Evolutionary conservation across 2,329 filamentous ascomycete species (phyloP).

Genomic region (Epichloe sylvatica): DNA sequence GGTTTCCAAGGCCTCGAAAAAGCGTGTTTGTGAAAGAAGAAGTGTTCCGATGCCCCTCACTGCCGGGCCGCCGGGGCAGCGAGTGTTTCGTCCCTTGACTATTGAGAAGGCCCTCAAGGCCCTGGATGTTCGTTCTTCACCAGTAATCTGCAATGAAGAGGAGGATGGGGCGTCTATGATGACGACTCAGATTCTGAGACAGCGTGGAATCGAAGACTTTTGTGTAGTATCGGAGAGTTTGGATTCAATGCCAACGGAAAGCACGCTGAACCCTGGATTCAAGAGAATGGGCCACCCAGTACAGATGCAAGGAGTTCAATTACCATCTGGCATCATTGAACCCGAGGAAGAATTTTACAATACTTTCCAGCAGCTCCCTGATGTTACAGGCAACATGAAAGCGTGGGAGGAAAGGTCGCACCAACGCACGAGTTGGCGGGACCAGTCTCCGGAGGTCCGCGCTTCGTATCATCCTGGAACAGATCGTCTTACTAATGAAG

Average conservation of each 20-base stretch:
- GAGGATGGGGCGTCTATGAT: constrained; percentile 13
- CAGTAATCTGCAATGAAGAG: constrained; percentile 6
- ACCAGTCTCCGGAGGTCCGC: neutral
- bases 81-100: constrained; percentile 32
- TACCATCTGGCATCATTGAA: neutral
- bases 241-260: neutral
- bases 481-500: constrained; percentile 11
- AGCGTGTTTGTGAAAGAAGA: constrained; percentile 24
- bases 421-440: constrained; percentile 1
- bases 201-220: constrained; percentile 12
- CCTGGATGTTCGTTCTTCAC: constrained; percentile 8
- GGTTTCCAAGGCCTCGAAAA: neutral
- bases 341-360: neutral
- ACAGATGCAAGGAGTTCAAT: neutral
- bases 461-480: constrained; percentile 9
- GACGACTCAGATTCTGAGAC: constrained; percentile 10
- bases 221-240: neutral
- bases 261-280: neutral
- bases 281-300: neutral
- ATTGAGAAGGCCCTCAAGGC: constrained; percentile 26
- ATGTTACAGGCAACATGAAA: neutral
- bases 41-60: constrained; percentile 33
- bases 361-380: neutral
- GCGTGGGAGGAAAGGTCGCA: neutral
- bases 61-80: constrained; percentile 40